phyloP scores from a whole-genome alignment of 1,284 basidiomycete genomes.

The Erythrobasidium hasegawianum region DNA sequence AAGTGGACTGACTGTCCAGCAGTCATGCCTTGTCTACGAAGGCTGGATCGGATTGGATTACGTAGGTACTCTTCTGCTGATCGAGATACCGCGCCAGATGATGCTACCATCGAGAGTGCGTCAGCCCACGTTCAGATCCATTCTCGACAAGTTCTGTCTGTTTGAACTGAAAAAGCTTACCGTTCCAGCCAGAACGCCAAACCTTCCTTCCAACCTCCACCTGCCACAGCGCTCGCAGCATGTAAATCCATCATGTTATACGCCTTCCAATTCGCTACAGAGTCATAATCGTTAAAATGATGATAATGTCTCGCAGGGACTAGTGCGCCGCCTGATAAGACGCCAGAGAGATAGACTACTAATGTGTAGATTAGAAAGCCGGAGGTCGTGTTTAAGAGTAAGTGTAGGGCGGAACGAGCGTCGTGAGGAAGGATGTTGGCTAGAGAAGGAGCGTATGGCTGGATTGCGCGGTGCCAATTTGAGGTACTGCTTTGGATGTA shows the following conservation, averaged over 20 bases:
- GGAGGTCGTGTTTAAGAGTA: slow-evolving; percentile 37
- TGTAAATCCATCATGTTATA: slow-evolving; percentile 22
- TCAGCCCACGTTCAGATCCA: slow-evolving; percentile 2
- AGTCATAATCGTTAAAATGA: slow-evolving; percentile 19
- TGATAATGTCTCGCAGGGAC: slow-evolving; percentile 23
- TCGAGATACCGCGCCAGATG: slow-evolving; percentile 38
- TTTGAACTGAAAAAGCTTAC: slow-evolving; percentile 12
- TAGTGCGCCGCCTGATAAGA: slow-evolving; percentile 32
- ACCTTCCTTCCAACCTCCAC: slow-evolving; percentile 14
- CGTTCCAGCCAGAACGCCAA: slow-evolving; percentile 16
- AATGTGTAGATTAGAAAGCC: slow-evolving; percentile 38
- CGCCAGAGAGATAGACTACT: slow-evolving; percentile 38
- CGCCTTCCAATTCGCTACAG: slow-evolving; percentile 11
- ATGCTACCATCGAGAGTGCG: slow-evolving; percentile 14
- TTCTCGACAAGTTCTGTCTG: slow-evolving; percentile 16
- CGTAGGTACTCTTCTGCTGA: slow-evolving; percentile 36
- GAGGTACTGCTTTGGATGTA: slow-evolving; percentile 31
- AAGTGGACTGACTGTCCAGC: too few relatives aligned
- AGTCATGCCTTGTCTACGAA: too few relatives aligned
- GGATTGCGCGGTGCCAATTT: slow-evolving; percentile 7
- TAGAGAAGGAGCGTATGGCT: not conserved
- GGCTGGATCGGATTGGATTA: slow-evolving; percentile 4
- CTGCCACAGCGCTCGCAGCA: not conserved
- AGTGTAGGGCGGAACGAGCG: slow-evolving; percentile 35
- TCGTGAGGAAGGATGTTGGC: slow-evolving; percentile 30